Base-by-base conservation (phyloP, 2,329 filamentous ascomycete genomes). In the Fusarium musae region DNA sequence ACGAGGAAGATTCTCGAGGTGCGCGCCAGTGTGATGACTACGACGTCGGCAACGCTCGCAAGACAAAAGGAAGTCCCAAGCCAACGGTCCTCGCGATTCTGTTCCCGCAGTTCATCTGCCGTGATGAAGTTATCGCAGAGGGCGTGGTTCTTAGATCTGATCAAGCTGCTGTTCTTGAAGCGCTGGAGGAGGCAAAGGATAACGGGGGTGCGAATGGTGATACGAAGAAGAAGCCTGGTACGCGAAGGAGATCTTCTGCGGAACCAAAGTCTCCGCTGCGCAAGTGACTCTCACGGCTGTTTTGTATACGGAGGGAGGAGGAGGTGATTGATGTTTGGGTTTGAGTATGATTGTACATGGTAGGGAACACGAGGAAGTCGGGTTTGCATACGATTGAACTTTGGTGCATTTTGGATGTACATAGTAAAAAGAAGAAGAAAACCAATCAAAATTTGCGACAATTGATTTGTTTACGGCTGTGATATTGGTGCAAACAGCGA, bases 81-180 rank as follows among this genome's bases (percentile, higher is more conserved):
- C 49, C 63, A 1, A 42, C 37, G 0, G 56, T 73, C 1, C 59
- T 78, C 2, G 76, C 73, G 0, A 66, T 72, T 17, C 56, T 80
- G 12, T 80, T 80, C 32, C 78, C 78, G 1, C 77, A 78, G 37
- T 75, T 80, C 4, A 59, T 74, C 1, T 75, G 74, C 11, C 63
- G 72, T 1, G 75, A 76, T 28, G 71, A 72, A 36, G 61, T 78
- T 40, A 69, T 79, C 34, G 69, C 71, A 7, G 75, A 79, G 9
- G 78, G 75, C 7, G 66, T 75, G 1, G 76, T 70, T 19, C 66
- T 80, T 13, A 77, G 75, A 47, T 76, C 73, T 9, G 70, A 77
- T 9, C 78, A 80, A 40, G 59, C 39, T 28, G 63, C 69, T 17
- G 64, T 76, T 6, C 23, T 67, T 34, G 69, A 74, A 12, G 75